phyloP scores from a whole-genome alignment of 495 filamentous ascomycete species.

The Podospora conica region DNA sequence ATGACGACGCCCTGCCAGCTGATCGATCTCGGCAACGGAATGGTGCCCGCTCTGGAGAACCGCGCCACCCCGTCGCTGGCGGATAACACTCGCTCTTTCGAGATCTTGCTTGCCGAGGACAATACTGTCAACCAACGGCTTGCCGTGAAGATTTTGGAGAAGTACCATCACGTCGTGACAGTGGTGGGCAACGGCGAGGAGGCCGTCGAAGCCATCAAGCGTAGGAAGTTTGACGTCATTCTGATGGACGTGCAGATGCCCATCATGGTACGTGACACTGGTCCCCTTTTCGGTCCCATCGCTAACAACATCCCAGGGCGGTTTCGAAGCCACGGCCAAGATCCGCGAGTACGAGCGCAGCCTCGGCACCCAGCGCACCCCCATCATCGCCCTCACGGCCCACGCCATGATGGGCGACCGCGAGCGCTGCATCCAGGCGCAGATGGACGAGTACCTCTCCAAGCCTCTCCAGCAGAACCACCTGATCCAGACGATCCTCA shows the following conservation, averaged over 20 bases:
- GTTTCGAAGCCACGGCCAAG: conserved; percentile 95
- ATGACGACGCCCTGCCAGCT: conserved; percentile 97
- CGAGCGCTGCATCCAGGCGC: conserved; percentile 95
- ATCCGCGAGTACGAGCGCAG: conserved; percentile 92
- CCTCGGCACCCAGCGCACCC: conserved; percentile 69
- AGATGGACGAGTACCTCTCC: conserved; percentile 99
- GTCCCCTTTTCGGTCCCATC: background rate
- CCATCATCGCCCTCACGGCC: conserved; percentile 94
- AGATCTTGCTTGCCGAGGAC: conserved; percentile 94
- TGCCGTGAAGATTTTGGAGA: conserved; percentile 94
- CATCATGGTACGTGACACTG: conserved; percentile 63
- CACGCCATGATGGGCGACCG: conserved; percentile 99
- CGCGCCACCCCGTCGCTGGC: conserved; percentile 85
- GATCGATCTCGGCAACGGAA: conserved; percentile 94
- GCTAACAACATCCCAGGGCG: conserved; percentile 55
- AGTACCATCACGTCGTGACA: conserved; percentile 94
- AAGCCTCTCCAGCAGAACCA: conserved; percentile 98
- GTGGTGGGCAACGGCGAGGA: conserved; percentile 94
- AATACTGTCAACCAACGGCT: conserved; percentile 96
- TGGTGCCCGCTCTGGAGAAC: conserved; percentile 96
- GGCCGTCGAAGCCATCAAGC: conserved; percentile 81
- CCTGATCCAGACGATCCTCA: conserved; percentile 97
- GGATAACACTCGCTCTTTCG: conserved; percentile 92
- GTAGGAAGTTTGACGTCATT: conserved; percentile 90
- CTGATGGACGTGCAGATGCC: conserved; percentile 99